Conservation (phyloP, 306 rosid genomes). For the Pyrus pyrifolia region DNA sequence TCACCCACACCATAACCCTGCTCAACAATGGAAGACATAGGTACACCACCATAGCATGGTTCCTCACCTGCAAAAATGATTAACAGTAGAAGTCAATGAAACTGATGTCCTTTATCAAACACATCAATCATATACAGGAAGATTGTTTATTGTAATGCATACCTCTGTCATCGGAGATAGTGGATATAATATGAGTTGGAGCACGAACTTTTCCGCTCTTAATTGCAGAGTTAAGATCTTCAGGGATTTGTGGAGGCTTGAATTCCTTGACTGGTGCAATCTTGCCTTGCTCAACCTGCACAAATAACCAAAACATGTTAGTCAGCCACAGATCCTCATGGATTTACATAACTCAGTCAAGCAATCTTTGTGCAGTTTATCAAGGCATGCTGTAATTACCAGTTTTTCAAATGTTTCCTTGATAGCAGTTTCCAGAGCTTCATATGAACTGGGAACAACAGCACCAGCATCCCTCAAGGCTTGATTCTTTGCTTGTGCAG, state of each 20-base stretch:
- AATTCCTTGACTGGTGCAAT: slow-evolving; percentile 74
- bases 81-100: slow-evolving; percentile 15
- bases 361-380: not conserved
- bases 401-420: slow-evolving; percentile 81
- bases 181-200: slow-evolving; percentile 95
- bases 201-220: slow-evolving; percentile 98
- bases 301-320: slow-evolving; percentile 10
- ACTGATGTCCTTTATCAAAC: slow-evolving; percentile 6
- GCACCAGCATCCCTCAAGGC: slow-evolving; percentile 97
- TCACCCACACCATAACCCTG: slow-evolving; percentile 91
- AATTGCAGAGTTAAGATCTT: slow-evolving; percentile 79
- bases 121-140: not conserved
- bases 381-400: slow-evolving; percentile 41
- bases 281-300: slow-evolving; percentile 64
- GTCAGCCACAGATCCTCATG: not conserved
- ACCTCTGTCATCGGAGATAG: slow-evolving; percentile 99
- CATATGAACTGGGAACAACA: slow-evolving; percentile 88
- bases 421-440: slow-evolving; percentile 71
- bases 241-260: slow-evolving; percentile 93
- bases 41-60: slow-evolving; percentile 97
- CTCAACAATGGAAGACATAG: slow-evolving; percentile 96
- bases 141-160: slow-evolving; percentile 10
- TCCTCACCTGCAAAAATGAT: slow-evolving; percentile 72
- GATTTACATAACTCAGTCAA: not conserved
- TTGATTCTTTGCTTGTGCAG: slow-evolving; percentile 96